A percentile compares a stretch with the other conserved stretches of the same genome.
Conservation (phyloP, 805 yeast genomes). For the Scheffersomyces coipomensis region DNA sequence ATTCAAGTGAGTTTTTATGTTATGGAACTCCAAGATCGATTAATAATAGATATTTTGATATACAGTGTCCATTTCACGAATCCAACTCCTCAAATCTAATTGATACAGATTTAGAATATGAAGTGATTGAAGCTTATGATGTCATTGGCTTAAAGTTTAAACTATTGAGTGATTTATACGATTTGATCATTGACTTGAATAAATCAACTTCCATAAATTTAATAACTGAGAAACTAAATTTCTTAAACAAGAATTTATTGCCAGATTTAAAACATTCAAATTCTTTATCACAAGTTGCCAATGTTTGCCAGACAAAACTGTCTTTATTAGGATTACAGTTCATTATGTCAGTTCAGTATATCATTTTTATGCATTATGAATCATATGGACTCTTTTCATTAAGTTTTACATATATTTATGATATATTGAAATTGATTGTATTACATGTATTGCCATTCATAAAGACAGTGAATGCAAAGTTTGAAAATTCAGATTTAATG, state of each 20-base stretch:
- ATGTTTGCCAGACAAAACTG: neutral
- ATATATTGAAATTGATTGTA: neutral
- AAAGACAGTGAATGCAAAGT: neutral
- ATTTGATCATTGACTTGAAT: neutral
- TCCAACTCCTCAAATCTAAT: constrained; percentile 34
- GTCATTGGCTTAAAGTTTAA: neutral
- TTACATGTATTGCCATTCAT: neutral
- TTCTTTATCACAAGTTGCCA: neutral
- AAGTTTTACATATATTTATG: neutral
- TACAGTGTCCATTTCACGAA: constrained; percentile 32
- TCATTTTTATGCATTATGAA: neutral
- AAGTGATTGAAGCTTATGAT: constrained; percentile 6
- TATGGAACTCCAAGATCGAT: constrained; percentile 46
- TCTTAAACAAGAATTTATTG: neutral
- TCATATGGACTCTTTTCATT: neutral
- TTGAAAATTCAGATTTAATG: neutral
- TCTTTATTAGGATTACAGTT: neutral
- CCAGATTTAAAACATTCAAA: neutral
- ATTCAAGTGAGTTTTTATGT: constrained; percentile 8
- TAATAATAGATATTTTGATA: constrained; percentile 42
- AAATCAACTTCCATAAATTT: neutral
- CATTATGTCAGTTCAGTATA: neutral
- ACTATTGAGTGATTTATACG: neutral
- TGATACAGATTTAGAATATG: constrained; percentile 35
- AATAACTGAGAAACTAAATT: neutral